These are phyloP conservation scores for Hyphopichia homilentoma DNA, from an alignment of 805 yeast genomes.

Conservation along the genomic window DNA sequence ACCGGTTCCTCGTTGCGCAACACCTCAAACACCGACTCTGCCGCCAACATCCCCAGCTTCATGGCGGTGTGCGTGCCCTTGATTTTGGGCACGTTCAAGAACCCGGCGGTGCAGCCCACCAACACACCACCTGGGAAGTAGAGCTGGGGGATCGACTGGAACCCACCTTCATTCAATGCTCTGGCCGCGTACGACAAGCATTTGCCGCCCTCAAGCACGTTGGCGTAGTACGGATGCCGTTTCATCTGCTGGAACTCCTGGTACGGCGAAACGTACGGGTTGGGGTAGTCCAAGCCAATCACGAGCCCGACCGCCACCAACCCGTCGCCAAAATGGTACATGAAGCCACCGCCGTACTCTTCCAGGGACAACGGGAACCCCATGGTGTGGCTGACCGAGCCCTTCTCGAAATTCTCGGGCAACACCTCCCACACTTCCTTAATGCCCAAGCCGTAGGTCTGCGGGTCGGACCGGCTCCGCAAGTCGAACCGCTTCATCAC, in stretches of 20 bases:
- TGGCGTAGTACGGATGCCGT: slow-evolving; percentile 78
- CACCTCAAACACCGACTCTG: slow-evolving; percentile 64
- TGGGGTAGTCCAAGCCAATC: slow-evolving; percentile 87
- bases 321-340: slow-evolving; percentile 94
- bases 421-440: slow-evolving; percentile 97
- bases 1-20: slow-evolving; percentile 43
- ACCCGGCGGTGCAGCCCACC: slow-evolving; percentile 95
- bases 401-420: slow-evolving; percentile 75
- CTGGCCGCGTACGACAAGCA: slow-evolving; percentile 94
- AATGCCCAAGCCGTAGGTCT: slow-evolving; percentile 93
- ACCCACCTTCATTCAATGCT: slow-evolving; percentile 96
- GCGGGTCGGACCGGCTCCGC: slow-evolving; percentile 62
- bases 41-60: slow-evolving; percentile 94
- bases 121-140: slow-evolving; percentile 95
- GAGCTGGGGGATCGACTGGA: slow-evolving; percentile 85
- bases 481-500: slow-evolving; percentile 65
- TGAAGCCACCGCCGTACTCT: slow-evolving; percentile 95
- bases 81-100: slow-evolving; percentile 94
- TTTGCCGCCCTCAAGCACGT: slow-evolving; percentile 79
- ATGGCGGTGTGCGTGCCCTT: slow-evolving; percentile 98
- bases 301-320: slow-evolving; percentile 92
- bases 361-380: slow-evolving; percentile 78
- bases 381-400: slow-evolving; percentile 80
- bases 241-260: slow-evolving; percentile 95
- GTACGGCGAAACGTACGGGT: slow-evolving; percentile 94